Evolutionary conservation across 768 basidiomycete genomes (phyloP), one percentile per base, ranked within the genome.

Genomic region (Tulasnella sp.): DNA sequence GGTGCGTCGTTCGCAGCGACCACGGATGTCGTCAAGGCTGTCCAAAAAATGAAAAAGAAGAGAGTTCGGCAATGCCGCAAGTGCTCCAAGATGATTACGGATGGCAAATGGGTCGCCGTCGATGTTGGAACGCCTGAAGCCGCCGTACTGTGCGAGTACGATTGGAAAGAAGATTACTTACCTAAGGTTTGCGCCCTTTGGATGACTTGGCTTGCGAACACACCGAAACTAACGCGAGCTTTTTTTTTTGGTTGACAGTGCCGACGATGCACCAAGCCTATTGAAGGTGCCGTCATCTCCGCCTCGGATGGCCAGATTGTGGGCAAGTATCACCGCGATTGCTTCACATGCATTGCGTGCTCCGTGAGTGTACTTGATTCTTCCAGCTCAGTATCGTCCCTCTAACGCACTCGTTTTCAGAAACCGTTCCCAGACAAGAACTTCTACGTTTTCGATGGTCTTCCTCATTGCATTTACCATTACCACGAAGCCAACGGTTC

Each of bases 131-230:
- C 45, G 3, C 74, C 76, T 25, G 75, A 71, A 69, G 58, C 69
- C 42, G 76, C 88, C 84, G 89, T 94, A 45, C 83, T 97, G 79
- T 97, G 96, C 82, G 96, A 96, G 81, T 84, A 83, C 80, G 96
- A 96, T 82, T 97, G 96, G 96, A 97, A 97, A 86, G 90, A 92
- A 80, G 92, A 96, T 91, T 97, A 97, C 85, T 83, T 97, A 78
- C 96, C 96, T 78, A 95, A 94, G 86, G 93, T 92, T 78, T 54
- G 88, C 75, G 45, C 38, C 40, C 58, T 78, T 45, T 77, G 31
- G 73, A 42, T 14, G 39, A 64, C 31, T 39, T 78, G 74, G 45
- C 71, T 71, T 67, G 14, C 15, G 15, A 45, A 14, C 54, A 72
- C 71, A 25, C 31, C 72, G 72, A 52, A 45, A 38, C 25, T 74